phyloP scores from a whole-genome alignment of 805 yeast genomes.

The Starmerella vaccinii region DNA sequence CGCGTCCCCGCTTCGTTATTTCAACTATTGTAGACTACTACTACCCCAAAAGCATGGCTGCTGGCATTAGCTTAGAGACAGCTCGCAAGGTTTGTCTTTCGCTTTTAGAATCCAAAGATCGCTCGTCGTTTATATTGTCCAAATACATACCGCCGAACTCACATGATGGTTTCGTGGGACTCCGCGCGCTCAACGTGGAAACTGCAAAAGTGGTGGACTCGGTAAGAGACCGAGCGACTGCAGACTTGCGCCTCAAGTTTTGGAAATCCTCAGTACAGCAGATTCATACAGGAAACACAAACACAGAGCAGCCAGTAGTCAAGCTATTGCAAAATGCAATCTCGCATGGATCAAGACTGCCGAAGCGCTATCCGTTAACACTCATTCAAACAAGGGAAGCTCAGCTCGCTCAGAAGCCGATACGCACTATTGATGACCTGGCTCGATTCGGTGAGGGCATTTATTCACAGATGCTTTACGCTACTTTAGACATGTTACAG shows the following conservation, averaged over 20 bases:
- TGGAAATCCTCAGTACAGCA: conserved; percentile 55
- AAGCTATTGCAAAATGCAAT: conserved; percentile 47
- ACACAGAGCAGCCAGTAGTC: conserved; percentile 44
- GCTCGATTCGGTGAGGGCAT: conserved; percentile 76
- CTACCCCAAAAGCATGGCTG: too few relatives aligned
- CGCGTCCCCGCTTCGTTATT: too few relatives aligned
- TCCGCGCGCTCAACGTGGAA: conserved; percentile 57
- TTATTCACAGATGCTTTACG: conserved; percentile 60
- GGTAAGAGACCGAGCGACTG: conserved; percentile 30
- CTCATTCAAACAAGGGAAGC: conserved; percentile 49
- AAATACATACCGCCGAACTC: conserved; percentile 55
- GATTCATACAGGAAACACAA: background rate
- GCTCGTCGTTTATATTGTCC: conserved; percentile 54
- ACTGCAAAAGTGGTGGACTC: conserved; percentile 43
- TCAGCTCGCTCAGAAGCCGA: conserved; percentile 40
- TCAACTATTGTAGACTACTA: too few relatives aligned
- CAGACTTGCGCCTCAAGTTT: conserved; percentile 50
- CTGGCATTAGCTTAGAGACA: background rate
- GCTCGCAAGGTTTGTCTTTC: conserved; percentile 37
- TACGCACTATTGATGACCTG: conserved; percentile 44
- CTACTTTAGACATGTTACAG: conserved; percentile 32
- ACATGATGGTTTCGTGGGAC: conserved; percentile 51
- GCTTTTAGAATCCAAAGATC: conserved; percentile 40
- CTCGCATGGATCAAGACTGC: conserved; percentile 40
- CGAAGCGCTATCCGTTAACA: conserved; percentile 46